Base-by-base conservation (phyloP, 2,329 filamentous ascomycete genomes). In the Verticillium nubilum region DNA sequence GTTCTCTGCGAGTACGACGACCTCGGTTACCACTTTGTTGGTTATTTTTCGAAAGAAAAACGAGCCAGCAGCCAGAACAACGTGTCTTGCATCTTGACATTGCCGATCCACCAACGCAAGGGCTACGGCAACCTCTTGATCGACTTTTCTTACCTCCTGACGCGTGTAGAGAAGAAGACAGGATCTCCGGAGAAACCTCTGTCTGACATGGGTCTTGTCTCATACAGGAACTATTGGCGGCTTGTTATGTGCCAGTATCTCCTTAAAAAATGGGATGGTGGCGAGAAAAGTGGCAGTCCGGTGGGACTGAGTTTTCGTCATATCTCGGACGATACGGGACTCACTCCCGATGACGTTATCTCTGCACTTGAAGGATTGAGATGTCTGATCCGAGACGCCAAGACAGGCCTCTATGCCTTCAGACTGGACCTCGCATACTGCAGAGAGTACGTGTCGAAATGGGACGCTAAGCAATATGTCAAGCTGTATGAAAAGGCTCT, bases 41-140 rank as follows among this genome's bases (percentile, higher is more conserved):
- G 95, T n/a, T 99, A 99, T 71, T 99, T 99, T 69, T 98, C 95
- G 56, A 99, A 99, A 73, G 95, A 99, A 76, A 99, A 99, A 76
- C 84, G 96, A 52, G 89, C 92, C 2, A 94, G 91, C 73, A 96
- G 92, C 62, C 89, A 93, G 67, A 98, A 99, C 74, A 99, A 99
- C 65, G 95, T 99, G 54, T 97, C 92, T 9, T 99, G 95, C 74
- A 99, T 99, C 66, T 78, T 99, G 54, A 97, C 96, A 4, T 79
- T 99, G 42, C 95, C 95, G 0, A 97, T 98, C 58, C 95, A 98
- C 70, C 94, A 97, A 76, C 88, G 96, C 59, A 97, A 97, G 73
- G 95, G 95, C 60, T 99, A 98, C 67, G 95, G 96, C 5, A 94
- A 97, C 69, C 86, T 98, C 25, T 83, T 99, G 54, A 99, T 99